Evolutionary conservation across 1,139 yeast species (phyloP).

Genomic region (Saccharomycopsis crataegensis): DNA sequence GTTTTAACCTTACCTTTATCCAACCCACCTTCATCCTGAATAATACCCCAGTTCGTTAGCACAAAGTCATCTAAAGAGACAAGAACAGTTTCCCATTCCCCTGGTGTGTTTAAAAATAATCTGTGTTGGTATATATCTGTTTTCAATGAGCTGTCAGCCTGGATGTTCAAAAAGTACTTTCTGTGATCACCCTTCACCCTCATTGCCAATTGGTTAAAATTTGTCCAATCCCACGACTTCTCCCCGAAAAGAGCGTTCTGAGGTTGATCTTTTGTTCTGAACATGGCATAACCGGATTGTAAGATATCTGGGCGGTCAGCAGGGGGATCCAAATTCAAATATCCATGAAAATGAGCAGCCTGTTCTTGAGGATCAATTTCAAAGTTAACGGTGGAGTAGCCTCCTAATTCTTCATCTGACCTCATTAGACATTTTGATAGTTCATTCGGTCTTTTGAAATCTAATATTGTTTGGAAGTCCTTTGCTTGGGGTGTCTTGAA

Average conservation of each 20-base stretch:
- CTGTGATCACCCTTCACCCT: conserved; percentile 71
- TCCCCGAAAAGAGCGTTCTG: neutral
- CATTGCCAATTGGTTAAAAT: conserved; percentile 50
- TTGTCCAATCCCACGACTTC: conserved; percentile 53
- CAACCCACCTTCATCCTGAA: conserved; percentile 61
- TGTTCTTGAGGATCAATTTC: conserved; percentile 26
- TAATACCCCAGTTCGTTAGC: conserved; percentile 74
- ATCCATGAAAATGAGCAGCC: conserved; percentile 62
- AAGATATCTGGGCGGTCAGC: conserved; percentile 59
- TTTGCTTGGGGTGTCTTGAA: conserved; percentile 20
- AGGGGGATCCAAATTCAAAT: conserved; percentile 68
- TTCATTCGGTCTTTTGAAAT: conserved; percentile 44
- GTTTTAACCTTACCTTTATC: conserved; percentile 63
- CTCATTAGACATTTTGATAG: conserved; percentile 48
- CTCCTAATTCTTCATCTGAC: conserved; percentile 71
- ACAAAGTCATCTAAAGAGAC: conserved; percentile 75
- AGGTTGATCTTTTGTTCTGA: conserved; percentile 61
- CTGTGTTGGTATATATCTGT: conserved; percentile 83
- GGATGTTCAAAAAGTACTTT: conserved; percentile 72
- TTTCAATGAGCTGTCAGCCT: conserved; percentile 69
- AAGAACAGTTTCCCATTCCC: conserved; percentile 78
- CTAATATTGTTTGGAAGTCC: conserved; percentile 38
- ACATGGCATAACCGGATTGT: conserved; percentile 82
- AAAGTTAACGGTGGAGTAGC: conserved; percentile 61
- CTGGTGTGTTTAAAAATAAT: conserved; percentile 63